These are phyloP conservation scores for Coemansia sp. DNA, from an alignment of 192 early-diverging fungal species.

Conservation along the genomic window DNA sequence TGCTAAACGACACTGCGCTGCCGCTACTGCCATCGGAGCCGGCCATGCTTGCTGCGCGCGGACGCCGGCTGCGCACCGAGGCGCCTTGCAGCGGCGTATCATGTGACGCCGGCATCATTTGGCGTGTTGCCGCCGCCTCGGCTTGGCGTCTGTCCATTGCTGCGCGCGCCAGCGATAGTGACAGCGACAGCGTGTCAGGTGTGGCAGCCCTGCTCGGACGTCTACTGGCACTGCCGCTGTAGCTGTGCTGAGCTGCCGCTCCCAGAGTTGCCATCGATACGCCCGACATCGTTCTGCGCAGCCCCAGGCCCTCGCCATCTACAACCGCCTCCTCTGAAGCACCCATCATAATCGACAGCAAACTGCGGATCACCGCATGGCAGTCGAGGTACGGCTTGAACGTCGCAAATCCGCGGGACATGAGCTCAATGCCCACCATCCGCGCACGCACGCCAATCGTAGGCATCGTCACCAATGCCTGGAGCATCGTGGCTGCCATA, in stretches of 20 bases:
- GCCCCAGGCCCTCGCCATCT: slow-evolving; percentile 4
- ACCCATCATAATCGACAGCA: slow-evolving; percentile 35
- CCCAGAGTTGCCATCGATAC: slow-evolving; percentile 16
- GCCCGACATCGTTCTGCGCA: slow-evolving; percentile 27
- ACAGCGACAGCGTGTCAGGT: slow-evolving; percentile 15
- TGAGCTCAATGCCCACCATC: slow-evolving; percentile 46
- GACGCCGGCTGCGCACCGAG: slow-evolving; percentile 11
- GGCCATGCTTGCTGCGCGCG: slow-evolving; percentile 5
- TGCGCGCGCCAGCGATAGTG: slow-evolving; percentile 15
- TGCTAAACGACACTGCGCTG: slow-evolving; percentile 40
- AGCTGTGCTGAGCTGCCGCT: neutral
- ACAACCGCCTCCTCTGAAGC: slow-evolving; percentile 21
- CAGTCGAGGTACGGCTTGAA: slow-evolving; percentile 52
- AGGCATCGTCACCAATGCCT: slow-evolving; percentile 27
- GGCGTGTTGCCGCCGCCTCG: neutral
- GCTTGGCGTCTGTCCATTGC: slow-evolving; percentile 10
- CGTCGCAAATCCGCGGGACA: slow-evolving; percentile 45
- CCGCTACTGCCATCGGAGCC: slow-evolving; percentile 7
- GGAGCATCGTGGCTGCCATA: slow-evolving; percentile 48
- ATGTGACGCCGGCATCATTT: neutral
- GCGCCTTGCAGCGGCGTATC: slow-evolving; percentile 2
- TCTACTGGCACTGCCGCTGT: neutral
- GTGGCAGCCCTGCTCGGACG: slow-evolving; percentile 17
- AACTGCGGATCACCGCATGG: slow-evolving; percentile 30
- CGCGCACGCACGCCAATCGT: slow-evolving; percentile 18